Base-by-base conservation (phyloP, 2,329 filamentous ascomycete genomes). In the Macroventuria anomochaeta region DNA sequence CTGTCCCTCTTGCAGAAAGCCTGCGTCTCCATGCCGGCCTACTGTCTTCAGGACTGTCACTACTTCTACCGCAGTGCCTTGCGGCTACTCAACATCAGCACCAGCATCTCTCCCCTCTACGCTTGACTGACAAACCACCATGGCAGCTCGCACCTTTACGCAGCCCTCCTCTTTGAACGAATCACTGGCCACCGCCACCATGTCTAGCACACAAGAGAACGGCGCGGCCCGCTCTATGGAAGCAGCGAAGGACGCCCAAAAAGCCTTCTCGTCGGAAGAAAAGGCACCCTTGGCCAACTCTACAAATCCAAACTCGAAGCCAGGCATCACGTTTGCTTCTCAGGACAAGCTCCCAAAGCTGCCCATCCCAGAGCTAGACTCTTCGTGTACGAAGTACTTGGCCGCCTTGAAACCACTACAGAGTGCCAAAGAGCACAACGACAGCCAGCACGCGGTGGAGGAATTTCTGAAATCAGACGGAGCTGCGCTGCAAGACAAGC, bases 31-130 rank as follows among this genome's bases (percentile, higher is more conserved):
- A 96, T 96, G 90, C 89, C 89, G 81, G 77, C 83, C 68, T 93
- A 91, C 76, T 96, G 81, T 76, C 80, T 90, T 53, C 88, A 95
- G 82, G 89, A 96, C 77, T 96, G 90, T 71, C 91, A 96, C 75
- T 96, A 96, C 79, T 96, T 96, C 79, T 95, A 90, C 81, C 90
- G 90, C 81, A 96, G 88, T 76, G 89, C 90, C 72, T 80, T 96
- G 79, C 90, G 90, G 81, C 88, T 92, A 72, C 81, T 96, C 67
- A 93, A 89, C 71, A 87, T 96, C 67, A 84, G 86, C 78, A 96
- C 90, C 67, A 84, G 80, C 69, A 85, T 96, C 75, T 91, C 88
- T 63, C 87, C 89, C 65, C 80, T 91, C 48, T 91, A 91, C 80
- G 83, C 82, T 76, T 91, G 80, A 66, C 57, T 68, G 67, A 75